phyloP scores from a whole-genome alignment of 2,329 filamentous ascomycete genomes.

The Neonectria coccinea region DNA sequence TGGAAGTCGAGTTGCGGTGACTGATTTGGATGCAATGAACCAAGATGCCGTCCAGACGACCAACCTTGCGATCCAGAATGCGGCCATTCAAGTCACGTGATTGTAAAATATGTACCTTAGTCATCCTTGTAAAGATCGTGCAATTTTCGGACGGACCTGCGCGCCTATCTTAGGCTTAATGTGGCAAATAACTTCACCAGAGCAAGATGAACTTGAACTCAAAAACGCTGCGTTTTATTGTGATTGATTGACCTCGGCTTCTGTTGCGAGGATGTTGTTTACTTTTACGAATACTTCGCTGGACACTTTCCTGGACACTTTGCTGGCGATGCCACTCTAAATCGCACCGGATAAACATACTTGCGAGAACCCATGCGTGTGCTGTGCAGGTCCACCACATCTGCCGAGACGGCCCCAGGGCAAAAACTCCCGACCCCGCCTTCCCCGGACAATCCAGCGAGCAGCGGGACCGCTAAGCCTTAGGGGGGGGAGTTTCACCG shows the following conservation, averaged over 20 bases:
- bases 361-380: neutral
- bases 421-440: conserved; percentile 4
- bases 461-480: conserved; percentile 29
- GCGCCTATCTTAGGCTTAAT: neutral
- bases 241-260: too few species aligned
- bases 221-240: too few species aligned
- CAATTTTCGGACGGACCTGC: neutral
- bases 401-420: neutral
- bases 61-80: neutral
- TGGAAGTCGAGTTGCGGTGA: neutral
- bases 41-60: neutral
- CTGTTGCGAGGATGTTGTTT: too few species aligned
- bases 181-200: neutral
- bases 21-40: neutral
- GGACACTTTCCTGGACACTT: too few species aligned
- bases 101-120: neutral
- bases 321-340: neutral
- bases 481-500: conserved; percentile 17
- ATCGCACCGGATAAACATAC: conserved; percentile 13
- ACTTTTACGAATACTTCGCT: too few species aligned
- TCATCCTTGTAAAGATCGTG: neutral
- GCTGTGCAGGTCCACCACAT: conserved; percentile 2
- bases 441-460: conserved; percentile 32
- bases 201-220: neutral
- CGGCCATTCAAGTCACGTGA: neutral